phyloP scores from a whole-genome alignment of 1,284 basidiomycete genomes.

The Entoloma clypeatum region DNA sequence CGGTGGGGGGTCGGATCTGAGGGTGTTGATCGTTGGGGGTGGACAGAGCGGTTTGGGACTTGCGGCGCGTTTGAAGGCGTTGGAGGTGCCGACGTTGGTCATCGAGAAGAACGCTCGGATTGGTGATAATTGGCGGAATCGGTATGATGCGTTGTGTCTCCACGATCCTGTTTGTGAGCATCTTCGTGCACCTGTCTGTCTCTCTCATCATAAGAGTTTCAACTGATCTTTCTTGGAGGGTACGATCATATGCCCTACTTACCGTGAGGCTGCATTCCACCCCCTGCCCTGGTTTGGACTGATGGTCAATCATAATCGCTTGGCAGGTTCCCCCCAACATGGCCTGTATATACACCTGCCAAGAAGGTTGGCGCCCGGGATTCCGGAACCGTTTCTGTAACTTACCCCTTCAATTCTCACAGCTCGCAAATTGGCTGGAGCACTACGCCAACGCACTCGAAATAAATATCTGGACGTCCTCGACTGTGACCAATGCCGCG shows the following conservation, averaged over 20 bases:
- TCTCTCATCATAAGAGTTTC: too few relatives aligned
- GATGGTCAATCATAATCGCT: not conserved
- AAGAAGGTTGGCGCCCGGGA: conserved; percentile 32
- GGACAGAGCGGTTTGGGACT: conserved; percentile 63
- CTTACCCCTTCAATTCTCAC: not conserved
- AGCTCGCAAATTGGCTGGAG: conserved; percentile 71
- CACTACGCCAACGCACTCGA: conserved; percentile 62
- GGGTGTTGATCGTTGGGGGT: conserved; percentile 37
- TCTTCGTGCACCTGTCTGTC: not conserved
- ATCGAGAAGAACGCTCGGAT: conserved; percentile 51
- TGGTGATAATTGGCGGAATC: conserved; percentile 54
- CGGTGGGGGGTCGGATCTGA: conserved; percentile 12
- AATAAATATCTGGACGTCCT: conserved; percentile 62
- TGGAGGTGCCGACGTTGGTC: conserved; percentile 50
- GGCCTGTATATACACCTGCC: conserved; percentile 61
- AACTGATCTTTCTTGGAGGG: conserved; percentile 31
- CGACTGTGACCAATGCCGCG: conserved; percentile 40
- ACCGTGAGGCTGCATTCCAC: conserved; percentile 34
- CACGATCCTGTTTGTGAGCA: conserved; percentile 39
- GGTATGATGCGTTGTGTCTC: conserved; percentile 58
- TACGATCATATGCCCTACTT: conserved; percentile 57
- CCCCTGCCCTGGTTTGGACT: conserved; percentile 2
- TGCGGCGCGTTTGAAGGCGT: conserved; percentile 53
- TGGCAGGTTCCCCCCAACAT: conserved; percentile 52
- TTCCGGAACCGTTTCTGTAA: not conserved